Percentiles rank a stretch among this genome's conserved stretches.
phyloP scores from a whole-genome alignment of 345 rosid genomes.

The Schrenkiella parvula region DNA sequence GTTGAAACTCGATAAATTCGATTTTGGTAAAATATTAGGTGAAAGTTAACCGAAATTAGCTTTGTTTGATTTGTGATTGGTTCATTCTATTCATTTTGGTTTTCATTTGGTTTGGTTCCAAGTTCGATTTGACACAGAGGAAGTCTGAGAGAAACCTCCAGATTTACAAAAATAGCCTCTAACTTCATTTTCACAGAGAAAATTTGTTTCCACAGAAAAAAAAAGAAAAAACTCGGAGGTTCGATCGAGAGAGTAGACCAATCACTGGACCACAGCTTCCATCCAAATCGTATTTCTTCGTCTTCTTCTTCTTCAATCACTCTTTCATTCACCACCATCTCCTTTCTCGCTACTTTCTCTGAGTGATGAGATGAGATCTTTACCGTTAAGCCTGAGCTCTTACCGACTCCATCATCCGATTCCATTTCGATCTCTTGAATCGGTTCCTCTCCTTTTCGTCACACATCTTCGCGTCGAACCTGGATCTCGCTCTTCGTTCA shows the following conservation, averaged over 20 bases:
- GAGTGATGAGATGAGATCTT: slow-evolving; percentile 23
- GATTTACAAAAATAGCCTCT: no score
- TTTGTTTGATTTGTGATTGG: no score
- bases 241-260: not conserved
- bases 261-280: not conserved
- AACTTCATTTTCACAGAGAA: not conserved
- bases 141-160: no score
- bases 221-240: not conserved
- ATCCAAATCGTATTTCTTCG: not conserved
- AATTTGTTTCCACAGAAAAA: not conserved
- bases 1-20: no score
- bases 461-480: slow-evolving; percentile 10
- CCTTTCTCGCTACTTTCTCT: no score
- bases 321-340: no score
- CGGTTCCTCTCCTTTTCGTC: not conserved
- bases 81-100: no score
- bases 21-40: no score
- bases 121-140: no score
- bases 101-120: no score
- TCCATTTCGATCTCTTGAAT: slow-evolving; percentile 19
- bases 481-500: slow-evolving; percentile 19
- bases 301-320: not conserved
- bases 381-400: not conserved
- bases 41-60: no score
- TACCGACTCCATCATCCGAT: slow-evolving; percentile 8